Evolutionary conservation across 2,329 filamentous ascomycete species (phyloP), one percentile per base, ranked within the genome.

Genomic region (Didymella exigua): DNA sequence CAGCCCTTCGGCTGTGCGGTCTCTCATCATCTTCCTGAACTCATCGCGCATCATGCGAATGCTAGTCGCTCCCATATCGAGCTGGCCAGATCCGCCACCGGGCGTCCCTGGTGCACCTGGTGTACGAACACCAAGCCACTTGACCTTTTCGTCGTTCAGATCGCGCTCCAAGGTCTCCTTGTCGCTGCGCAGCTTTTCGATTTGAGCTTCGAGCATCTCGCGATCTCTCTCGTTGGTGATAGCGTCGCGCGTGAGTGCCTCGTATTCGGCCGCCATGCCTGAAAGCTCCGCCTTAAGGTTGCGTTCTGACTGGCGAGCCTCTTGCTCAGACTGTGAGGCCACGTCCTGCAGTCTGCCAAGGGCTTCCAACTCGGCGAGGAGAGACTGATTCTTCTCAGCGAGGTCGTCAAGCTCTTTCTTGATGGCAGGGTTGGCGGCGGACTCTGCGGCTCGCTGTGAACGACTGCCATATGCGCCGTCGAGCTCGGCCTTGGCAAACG

Each of bases 401-500:
- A 87, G 76, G 8, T 79, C 79, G 54, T 86, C 84, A 21, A 88
- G 78, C 66, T 88, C 84, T 49, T 80, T 82, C 65, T 85, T 83
- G 37, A 86, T 79, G 19, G 78, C 83, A 44, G 85, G 84, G 41
- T 72, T 72, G 8, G 79, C 77, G 9, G 84, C 84, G 10, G 83
- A 83, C 69, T 88, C 86, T n/a, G 86, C 87, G 11, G 86, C 86
- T 27, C 88, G 84, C 70, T 90, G 81, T 9, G 86, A 83, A 46
- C 87, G 81, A n/a, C 82, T 84, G 34, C 95, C 95, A 71, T 98
- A 97, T 70, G 96, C 96, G 59, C 91, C 91, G 66, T 96, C 95
- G 23, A 98, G 89, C 74, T 98, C 93, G 48, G 93, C 91, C 69
- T 87, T 86, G 23, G 90, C 91, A 63, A 98, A 88, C n/a, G 93